These are phyloP conservation scores for Aspergillus jensenii DNA, from an alignment of 2,329 filamentous ascomycete genomes.

Conservation along the genomic window DNA sequence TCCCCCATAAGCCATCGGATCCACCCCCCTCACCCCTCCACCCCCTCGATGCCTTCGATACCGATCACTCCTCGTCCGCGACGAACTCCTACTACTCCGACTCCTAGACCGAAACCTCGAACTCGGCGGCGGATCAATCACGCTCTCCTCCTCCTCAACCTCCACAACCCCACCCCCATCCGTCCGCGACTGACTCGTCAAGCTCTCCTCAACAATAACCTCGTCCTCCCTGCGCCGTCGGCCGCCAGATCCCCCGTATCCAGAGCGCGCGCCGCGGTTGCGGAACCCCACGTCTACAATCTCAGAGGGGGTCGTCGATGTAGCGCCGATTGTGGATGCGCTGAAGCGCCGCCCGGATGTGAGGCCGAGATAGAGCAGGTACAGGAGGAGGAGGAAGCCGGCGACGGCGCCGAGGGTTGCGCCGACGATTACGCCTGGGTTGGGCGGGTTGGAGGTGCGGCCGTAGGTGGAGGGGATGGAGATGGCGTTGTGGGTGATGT, in stretches of 20 bases:
- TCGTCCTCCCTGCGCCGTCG: not conserved
- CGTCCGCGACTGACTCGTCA: not conserved
- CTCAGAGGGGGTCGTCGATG: slow-evolving; percentile 29
- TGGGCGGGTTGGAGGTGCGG: slow-evolving; percentile 47
- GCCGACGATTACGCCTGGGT: not conserved
- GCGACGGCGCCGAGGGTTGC: slow-evolving; percentile 43
- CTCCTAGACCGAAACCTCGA: slow-evolving; percentile 24
- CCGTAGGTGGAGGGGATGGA: slow-evolving; percentile 64
- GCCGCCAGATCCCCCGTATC: not conserved
- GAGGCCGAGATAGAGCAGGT: slow-evolving; percentile 53
- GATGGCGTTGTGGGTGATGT: slow-evolving; percentile 18
- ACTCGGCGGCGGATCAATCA: slow-evolving; percentile 16
- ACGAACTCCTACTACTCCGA: slow-evolving; percentile 42
- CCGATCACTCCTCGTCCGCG: slow-evolving; percentile 45
- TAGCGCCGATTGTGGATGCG: slow-evolving; percentile 21
- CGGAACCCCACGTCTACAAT: slow-evolving; percentile 16
- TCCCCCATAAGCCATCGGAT: slow-evolving; percentile 41
- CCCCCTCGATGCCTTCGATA: slow-evolving; percentile 14
- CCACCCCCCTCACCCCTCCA: slow-evolving; percentile 45
- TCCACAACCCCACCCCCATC: slow-evolving; percentile 35
- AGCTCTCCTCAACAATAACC: slow-evolving; percentile 5
- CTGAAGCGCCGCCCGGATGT: slow-evolving; percentile 43
- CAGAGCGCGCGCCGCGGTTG: not conserved
- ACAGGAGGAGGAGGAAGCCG: slow-evolving; percentile 55
- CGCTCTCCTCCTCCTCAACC: slow-evolving; percentile 31